Conservation (phyloP, 1,284 basidiomycete genomes). For the Mycena sp. region DNA sequence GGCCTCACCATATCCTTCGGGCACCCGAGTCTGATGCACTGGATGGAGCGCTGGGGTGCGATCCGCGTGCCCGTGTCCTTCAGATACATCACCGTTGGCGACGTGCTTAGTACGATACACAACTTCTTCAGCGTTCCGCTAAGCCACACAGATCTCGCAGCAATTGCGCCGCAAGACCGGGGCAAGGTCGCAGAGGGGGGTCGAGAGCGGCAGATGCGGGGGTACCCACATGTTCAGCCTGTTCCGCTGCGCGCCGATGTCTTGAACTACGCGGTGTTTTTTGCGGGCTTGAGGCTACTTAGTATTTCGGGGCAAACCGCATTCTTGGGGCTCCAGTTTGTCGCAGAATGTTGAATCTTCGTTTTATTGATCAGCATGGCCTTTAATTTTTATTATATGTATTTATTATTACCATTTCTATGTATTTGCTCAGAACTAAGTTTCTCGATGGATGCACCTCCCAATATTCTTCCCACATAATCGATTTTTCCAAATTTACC, state of each 20-base stretch:
- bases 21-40: slow-evolving; percentile 36
- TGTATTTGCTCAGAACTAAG: no score
- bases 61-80: slow-evolving; percentile 33
- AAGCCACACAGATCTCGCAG: slow-evolving; percentile 34
- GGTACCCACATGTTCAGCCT: not conserved
- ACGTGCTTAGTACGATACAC: slow-evolving; percentile 44
- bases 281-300: not conserved
- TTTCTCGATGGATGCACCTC: no score
- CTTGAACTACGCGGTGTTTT: not conserved
- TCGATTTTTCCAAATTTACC: no score
- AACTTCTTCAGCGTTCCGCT: slow-evolving; percentile 41
- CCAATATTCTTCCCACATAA: no score
- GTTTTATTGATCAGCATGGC: no score
- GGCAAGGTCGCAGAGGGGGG: not conserved
- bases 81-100: slow-evolving; percentile 35
- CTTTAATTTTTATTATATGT: no score
- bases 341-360: no score
- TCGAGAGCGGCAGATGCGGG: not conserved
- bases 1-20: slow-evolving; percentile 38
- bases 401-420: no score
- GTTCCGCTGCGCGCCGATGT: not conserved
- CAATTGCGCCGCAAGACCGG: slow-evolving; percentile 19
- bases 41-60: slow-evolving; percentile 40
- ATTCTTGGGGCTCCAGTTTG: not conserved
- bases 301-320: not conserved